phyloP scores from a whole-genome alignment of 805 yeast genomes.

The Lachancea mirantina region DNA sequence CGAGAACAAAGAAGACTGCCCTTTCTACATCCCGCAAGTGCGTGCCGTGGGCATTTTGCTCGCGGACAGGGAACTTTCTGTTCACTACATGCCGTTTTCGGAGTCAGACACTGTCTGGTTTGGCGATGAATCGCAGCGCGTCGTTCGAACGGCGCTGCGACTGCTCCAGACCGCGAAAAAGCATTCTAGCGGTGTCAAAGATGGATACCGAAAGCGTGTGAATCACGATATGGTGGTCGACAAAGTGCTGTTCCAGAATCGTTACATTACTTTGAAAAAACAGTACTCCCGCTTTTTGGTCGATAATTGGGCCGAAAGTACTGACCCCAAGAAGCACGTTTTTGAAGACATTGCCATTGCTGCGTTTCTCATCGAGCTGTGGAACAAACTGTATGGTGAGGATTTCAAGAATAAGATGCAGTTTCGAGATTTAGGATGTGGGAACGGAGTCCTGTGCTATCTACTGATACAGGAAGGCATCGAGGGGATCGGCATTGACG shows the following conservation, averaged over 20 bases:
- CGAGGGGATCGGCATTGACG: conserved; percentile 80
- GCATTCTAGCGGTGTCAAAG: conserved; percentile 76
- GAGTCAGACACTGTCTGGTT: conserved; percentile 26
- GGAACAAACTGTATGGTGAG: conserved; percentile 49
- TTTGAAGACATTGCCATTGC: conserved; percentile 96
- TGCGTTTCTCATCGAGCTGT: conserved; percentile 81
- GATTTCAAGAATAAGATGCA: conserved; percentile 36
- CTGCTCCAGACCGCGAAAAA: conserved; percentile 71
- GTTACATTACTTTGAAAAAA: conserved; percentile 73
- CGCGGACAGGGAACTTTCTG: conserved; percentile 44
- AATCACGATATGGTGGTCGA: conserved; percentile 82
- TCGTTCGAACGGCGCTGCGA: conserved; percentile 74
- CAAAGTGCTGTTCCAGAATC: conserved; percentile 73
- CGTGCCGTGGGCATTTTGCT: conserved; percentile 66
- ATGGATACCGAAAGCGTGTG: conserved; percentile 83
- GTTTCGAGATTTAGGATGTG: conserved; percentile 90
- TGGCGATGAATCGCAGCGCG: conserved; percentile 44
- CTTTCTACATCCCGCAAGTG: conserved; percentile 86
- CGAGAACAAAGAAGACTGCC: conserved; percentile 49
- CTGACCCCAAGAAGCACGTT: conserved; percentile 93
- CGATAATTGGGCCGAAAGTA: conserved; percentile 83
- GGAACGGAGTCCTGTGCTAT: conserved; percentile 81
- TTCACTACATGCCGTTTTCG: conserved; percentile 67
- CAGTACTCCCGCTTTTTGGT: conserved; percentile 71
- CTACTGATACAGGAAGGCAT: conserved; percentile 74